phyloP scores from a whole-genome alignment of 345 rosid species.

The Arabidopsis thaliana region DNA sequence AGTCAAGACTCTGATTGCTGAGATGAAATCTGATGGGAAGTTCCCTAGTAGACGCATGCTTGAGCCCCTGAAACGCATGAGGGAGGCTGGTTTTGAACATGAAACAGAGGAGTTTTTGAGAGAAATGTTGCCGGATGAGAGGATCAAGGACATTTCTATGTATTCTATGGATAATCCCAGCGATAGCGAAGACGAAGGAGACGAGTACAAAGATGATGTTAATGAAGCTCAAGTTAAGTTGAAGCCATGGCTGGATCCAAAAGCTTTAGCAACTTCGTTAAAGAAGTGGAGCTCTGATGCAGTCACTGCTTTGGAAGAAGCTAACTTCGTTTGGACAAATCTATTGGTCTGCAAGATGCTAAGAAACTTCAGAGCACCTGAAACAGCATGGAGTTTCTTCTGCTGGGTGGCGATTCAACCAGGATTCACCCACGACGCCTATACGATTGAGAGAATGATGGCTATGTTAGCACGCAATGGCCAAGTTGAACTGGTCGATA shows the following conservation, averaged over 20 bases:
- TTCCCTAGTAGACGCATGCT: slow-evolving; percentile 65
- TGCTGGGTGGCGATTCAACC: slow-evolving; percentile 93
- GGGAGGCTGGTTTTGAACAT: slow-evolving; percentile 60
- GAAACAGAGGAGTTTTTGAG: slow-evolving; percentile 60
- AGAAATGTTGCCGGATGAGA: slow-evolving; percentile 73
- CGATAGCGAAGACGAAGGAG: slow-evolving; percentile 48
- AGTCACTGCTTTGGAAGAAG: slow-evolving; percentile 63
- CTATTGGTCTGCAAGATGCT: slow-evolving; percentile 84
- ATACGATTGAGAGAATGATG: slow-evolving; percentile 80
- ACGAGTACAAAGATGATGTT: slow-evolving; percentile 36
- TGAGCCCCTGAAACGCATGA: slow-evolving; percentile 58
- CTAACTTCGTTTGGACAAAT: slow-evolving; percentile 85
- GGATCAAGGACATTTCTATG: slow-evolving; percentile 56
- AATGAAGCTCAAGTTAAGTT: slow-evolving; percentile 49
- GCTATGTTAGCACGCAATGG: slow-evolving; percentile 75
- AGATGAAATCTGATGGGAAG: slow-evolving; percentile 74
- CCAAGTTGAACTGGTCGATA: slow-evolving; percentile 68
- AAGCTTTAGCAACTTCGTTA: slow-evolving; percentile 79
- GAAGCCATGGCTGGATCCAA: slow-evolving; percentile 91
- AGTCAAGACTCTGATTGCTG: slow-evolving; percentile 61
- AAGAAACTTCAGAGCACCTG: slow-evolving; percentile 68
- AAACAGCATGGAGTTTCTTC: slow-evolving; percentile 88
- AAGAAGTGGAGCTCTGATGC: slow-evolving; percentile 68
- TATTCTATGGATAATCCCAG: slow-evolving; percentile 47
- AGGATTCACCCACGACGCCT: slow-evolving; percentile 76